A percentile compares a stretch with the other conserved stretches of the same genome.
These are phyloP conservation scores for Grammothele lineata DNA, from an alignment of 768 basidiomycete genomes.

Conservation along the genomic window DNA sequence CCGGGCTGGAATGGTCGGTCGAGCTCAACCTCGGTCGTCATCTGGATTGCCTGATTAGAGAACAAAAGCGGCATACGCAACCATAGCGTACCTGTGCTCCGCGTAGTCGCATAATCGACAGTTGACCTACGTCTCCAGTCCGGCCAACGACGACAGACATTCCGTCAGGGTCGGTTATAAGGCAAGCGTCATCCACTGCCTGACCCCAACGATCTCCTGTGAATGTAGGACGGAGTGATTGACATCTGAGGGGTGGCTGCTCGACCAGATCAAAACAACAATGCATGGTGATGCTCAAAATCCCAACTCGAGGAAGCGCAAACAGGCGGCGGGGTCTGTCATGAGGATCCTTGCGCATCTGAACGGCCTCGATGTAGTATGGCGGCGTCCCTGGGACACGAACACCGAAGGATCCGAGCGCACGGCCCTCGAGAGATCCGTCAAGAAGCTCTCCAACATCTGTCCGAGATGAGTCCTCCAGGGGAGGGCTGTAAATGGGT, in stretches of 20 bases:
- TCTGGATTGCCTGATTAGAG: no score
- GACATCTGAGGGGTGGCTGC: neutral
- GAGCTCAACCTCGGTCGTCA: no score
- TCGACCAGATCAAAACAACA: slow-evolving; percentile 29
- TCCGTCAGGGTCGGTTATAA: slow-evolving; percentile 25
- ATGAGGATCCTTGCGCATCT: slow-evolving; percentile 20
- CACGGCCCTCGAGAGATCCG: no score
- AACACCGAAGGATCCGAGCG: neutral
- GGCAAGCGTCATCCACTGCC: slow-evolving; percentile 40
- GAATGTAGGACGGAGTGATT: slow-evolving; percentile 1
- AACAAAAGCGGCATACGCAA: no score
- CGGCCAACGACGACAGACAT: slow-evolving; percentile 35
- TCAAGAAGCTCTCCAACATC: no score
- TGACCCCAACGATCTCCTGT: slow-evolving; percentile 18
- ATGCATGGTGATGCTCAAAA: slow-evolving; percentile 35
- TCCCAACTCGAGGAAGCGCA: slow-evolving; percentile 10
- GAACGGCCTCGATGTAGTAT: neutral
- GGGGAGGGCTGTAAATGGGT: no score
- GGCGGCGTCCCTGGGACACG: neutral
- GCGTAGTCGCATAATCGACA: slow-evolving; percentile 13
- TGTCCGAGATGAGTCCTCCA: no score
- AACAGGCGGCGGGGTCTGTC: slow-evolving; percentile 41
- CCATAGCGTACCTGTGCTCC: slow-evolving; percentile 1
- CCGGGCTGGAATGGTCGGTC: slow-evolving; percentile 9
- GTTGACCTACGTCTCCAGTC: slow-evolving; percentile 26